phyloP scores from a whole-genome alignment of 2,329 filamentous ascomycete species.

The Talaromyces sp. region DNA sequence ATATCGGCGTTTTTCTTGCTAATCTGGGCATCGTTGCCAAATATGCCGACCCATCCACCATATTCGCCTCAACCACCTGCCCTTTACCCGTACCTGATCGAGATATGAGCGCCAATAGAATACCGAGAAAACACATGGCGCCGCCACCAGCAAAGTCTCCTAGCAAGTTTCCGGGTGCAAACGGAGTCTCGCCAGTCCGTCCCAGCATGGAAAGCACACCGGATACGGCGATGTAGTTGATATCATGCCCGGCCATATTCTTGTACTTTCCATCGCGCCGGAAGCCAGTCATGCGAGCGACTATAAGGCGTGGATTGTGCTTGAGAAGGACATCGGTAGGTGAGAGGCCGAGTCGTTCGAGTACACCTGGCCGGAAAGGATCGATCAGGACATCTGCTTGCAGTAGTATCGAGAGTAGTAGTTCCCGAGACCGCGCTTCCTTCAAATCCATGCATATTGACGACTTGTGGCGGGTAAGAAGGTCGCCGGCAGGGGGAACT shows the following conservation, averaged over 20 bases:
- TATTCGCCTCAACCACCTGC: slow-evolving; percentile 92
- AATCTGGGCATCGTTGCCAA: slow-evolving; percentile 76
- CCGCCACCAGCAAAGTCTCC: slow-evolving; percentile 92
- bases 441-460: slow-evolving; percentile 82
- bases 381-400: slow-evolving; percentile 81
- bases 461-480: slow-evolving; percentile 75
- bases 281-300: slow-evolving; percentile 87
- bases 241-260: slow-evolving; percentile 89
- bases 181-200: slow-evolving; percentile 65
- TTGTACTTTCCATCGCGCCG: slow-evolving; percentile 81
- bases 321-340: slow-evolving; percentile 64
- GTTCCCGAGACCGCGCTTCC: slow-evolving; percentile 57
- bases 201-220: slow-evolving; percentile 78
- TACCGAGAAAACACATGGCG: slow-evolving; percentile 74
- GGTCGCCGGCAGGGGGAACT: slow-evolving; percentile 58
- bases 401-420: slow-evolving; percentile 65
- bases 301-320: slow-evolving; percentile 72
- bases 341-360: slow-evolving; percentile 78
- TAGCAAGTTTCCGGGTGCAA: slow-evolving; percentile 78
- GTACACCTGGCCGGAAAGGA: slow-evolving; percentile 85
- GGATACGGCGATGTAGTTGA: slow-evolving; percentile 90
- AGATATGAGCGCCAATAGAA: slow-evolving; percentile 74
- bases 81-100: slow-evolving; percentile 65
- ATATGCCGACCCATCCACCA: slow-evolving; percentile 87
- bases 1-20: slow-evolving; percentile 61